phyloP scores from a whole-genome alignment of 441 rosid genomes.

The Croton setiger region DNA sequence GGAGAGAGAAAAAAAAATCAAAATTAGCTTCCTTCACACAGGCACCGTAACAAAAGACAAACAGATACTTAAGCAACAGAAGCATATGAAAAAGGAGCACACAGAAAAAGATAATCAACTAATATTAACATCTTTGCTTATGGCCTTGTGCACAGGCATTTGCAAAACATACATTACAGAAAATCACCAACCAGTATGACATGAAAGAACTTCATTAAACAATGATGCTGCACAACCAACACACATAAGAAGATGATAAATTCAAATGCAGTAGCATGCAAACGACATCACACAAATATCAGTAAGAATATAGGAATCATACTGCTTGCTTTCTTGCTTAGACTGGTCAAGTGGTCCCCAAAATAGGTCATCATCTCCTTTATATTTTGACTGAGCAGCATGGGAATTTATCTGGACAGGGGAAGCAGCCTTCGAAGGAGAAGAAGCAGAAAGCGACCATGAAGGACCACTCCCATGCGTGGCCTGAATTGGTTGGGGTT shows the following conservation, averaged over 20 bases:
- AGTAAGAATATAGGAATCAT: slow-evolving; percentile 25
- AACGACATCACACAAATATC: background rate
- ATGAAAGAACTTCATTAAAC: background rate
- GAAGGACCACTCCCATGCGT: slow-evolving; percentile 41
- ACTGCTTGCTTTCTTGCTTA: slow-evolving; percentile 75
- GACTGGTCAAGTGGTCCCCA: slow-evolving; percentile 94
- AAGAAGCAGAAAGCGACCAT: slow-evolving; percentile 56
- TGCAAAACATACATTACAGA: background rate
- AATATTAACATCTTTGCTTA: background rate
- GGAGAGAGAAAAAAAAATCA: background rate
- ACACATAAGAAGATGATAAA: background rate
- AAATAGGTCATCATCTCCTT: slow-evolving; percentile 84
- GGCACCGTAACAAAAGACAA: background rate
- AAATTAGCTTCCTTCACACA: background rate
- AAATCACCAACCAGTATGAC: background rate
- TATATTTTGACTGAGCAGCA: slow-evolving; percentile 54
- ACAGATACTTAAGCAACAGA: background rate
- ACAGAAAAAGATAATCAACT: background rate
- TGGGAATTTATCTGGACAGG: slow-evolving; percentile 52
- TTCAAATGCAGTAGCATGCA: background rate
- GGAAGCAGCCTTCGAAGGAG: slow-evolving; percentile 64
- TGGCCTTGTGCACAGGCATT: background rate
- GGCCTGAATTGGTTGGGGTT: slow-evolving; percentile 52
- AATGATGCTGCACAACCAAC: background rate
- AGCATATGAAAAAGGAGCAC: background rate